Conservation (phyloP, 805 yeast genomes). For the Lachancea lanzarotensis region DNA sequence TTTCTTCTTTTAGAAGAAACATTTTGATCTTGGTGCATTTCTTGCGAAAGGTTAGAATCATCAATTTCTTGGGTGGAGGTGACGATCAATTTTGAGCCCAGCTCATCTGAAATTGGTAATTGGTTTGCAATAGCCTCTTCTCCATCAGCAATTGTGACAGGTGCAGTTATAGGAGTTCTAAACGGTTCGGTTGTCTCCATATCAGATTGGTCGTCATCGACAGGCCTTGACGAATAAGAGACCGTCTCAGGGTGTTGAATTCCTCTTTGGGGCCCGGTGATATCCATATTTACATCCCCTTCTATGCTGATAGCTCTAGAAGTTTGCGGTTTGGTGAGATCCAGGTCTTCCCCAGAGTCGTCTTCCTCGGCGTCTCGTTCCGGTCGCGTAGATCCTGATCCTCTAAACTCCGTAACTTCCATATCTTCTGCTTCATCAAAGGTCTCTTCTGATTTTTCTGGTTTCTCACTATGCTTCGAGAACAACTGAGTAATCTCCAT, state of each 20-base stretch:
- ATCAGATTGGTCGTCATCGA: background rate
- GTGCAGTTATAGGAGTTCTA: background rate
- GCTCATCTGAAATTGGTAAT: too few species aligned
- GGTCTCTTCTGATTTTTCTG: background rate
- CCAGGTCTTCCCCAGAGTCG: background rate
- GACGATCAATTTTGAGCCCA: background rate
- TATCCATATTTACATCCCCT: background rate
- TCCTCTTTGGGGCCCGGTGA: background rate
- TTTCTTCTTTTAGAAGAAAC: background rate
- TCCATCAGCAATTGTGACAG: background rate
- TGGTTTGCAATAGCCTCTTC: too few species aligned
- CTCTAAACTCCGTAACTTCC: conserved; percentile 3
- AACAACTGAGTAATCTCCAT: conserved; percentile 23
- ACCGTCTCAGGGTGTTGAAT: background rate
- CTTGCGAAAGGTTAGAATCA: background rate
- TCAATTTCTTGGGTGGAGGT: conserved; percentile 5
- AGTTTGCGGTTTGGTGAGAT: background rate
- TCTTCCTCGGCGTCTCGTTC: background rate
- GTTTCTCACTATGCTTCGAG: conserved; percentile 12
- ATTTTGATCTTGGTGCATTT: background rate
- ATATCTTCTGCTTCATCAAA: conserved; percentile 1
- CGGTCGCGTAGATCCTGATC: background rate
- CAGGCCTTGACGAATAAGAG: background rate
- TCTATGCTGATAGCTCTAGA: background rate
- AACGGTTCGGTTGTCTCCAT: conserved; percentile 3